Percentiles rank a stretch among this genome's conserved stretches.
phyloP scores from a whole-genome alignment of 257 asterid genomes.

The Fraxinus quadrangulata region DNA sequence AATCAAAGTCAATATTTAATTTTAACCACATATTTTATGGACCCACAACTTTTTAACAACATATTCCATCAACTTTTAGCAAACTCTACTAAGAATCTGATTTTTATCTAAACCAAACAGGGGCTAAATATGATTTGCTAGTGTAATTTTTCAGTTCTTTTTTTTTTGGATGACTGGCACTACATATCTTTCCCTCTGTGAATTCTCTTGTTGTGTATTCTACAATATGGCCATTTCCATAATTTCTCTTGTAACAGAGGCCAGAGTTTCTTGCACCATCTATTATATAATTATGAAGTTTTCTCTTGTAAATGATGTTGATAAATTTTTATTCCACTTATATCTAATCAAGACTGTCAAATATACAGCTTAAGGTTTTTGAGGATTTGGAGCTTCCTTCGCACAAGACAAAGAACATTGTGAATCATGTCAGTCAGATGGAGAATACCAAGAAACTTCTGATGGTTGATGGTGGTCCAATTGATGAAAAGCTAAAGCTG shows the following conservation, averaged over 20 bases:
- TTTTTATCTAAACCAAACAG: too few species aligned
- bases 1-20: too few species aligned
- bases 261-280: background rate
- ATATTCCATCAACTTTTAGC: too few species aligned
- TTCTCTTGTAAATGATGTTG: constrained; percentile 11
- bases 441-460: constrained; percentile 74
- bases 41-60: too few species aligned
- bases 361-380: constrained; percentile 73
- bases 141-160: background rate
- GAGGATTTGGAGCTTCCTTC: constrained; percentile 83
- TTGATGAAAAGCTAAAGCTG: constrained; percentile 71
- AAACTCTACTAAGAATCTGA: too few species aligned
- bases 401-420: constrained; percentile 88
- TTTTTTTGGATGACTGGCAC: background rate
- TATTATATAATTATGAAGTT: background rate
- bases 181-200: background rate
- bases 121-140: background rate
- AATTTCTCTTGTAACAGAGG: constrained; percentile 7
- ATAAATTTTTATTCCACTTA: background rate
- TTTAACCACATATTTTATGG: too few species aligned
- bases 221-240: background rate
- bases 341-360: constrained; percentile 26
- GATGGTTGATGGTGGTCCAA: constrained; percentile 81
- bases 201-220: background rate
- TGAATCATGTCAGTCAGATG: constrained; percentile 63